These are phyloP conservation scores for Calvatia gigantea DNA, from an alignment of 768 basidiomycete genomes.

Conservation along the genomic window DNA sequence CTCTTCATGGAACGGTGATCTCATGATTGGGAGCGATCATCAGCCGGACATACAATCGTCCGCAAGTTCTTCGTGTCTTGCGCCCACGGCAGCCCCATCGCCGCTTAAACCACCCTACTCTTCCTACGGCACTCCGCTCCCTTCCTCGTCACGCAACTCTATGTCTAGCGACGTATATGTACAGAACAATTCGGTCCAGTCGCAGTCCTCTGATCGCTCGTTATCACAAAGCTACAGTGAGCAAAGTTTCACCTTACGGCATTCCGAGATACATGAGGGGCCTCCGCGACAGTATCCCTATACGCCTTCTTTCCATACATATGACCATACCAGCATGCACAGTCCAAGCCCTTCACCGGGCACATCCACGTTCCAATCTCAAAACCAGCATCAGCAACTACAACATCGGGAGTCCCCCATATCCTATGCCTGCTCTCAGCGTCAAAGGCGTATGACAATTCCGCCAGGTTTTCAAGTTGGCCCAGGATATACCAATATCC, in stretches of 20 bases:
- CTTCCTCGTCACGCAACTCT: conserved; percentile 40
- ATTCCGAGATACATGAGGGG: conserved; percentile 16
- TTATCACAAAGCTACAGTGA: conserved; percentile 43
- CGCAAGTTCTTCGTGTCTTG: conserved; percentile 40
- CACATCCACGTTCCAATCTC: conserved; percentile 30
- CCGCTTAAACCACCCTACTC: conserved; percentile 47
- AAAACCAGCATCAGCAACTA: conserved; percentile 34
- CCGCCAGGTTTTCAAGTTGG: conserved; percentile 49
- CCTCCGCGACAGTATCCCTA: conserved; percentile 49
- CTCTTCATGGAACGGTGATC: conserved; percentile 50
- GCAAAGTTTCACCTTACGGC: conserved; percentile 41
- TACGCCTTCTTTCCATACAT: conserved; percentile 43
- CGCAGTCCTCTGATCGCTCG: conserved; percentile 49
- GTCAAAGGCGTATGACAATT: conserved; percentile 56
- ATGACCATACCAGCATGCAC: conserved; percentile 34
- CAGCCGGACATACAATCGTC: conserved; percentile 34
- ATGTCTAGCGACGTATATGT: conserved; percentile 40
- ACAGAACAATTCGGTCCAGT: conserved; percentile 35
- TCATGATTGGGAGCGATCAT: conserved; percentile 46
- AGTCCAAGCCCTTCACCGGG: conserved; percentile 38
- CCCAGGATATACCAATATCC: conserved; percentile 47
- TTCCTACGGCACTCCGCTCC: conserved; percentile 33
- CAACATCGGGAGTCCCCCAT: conserved; percentile 41
- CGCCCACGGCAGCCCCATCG: conserved; percentile 42
- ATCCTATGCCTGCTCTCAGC: conserved; percentile 36